Evolutionary conservation across 106 monocot genomes (phyloP).

Genomic region (Dendrobium nobile): DNA sequence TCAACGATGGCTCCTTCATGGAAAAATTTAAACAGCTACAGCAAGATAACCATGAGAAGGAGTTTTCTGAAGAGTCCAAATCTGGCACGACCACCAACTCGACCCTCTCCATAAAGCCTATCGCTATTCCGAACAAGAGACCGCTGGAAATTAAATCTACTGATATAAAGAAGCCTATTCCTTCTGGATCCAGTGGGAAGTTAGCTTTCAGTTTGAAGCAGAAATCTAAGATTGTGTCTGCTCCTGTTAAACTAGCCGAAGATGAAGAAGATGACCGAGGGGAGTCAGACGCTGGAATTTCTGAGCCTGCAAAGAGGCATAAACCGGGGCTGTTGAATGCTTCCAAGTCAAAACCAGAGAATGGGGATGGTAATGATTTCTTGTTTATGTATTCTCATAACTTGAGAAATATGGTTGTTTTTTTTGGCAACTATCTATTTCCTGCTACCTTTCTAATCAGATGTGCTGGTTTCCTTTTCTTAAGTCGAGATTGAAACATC

Average conservation of each 20-base stretch:
- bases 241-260: conserved; percentile 53
- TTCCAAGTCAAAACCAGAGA: conserved; percentile 16
- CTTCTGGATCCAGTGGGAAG: conserved; percentile 44
- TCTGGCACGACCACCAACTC: conserved; percentile 2
- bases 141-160: conserved; percentile 44
- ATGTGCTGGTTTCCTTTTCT: background rate
- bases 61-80: conserved; percentile 6
- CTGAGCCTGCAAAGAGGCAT: conserved; percentile 49
- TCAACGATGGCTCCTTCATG: conserved; percentile 77
- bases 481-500: background rate
- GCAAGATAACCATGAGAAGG: conserved; percentile 37
- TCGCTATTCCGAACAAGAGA: conserved; percentile 39
- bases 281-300: conserved; percentile 16
- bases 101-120: conserved; percentile 16
- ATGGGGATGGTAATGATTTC: conserved; percentile 66
- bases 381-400: background rate
- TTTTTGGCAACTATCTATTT: background rate
- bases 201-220: conserved; percentile 95
- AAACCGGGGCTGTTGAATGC: conserved; percentile 28
- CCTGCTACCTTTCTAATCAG: background rate
- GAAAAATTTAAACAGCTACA: conserved; percentile 66
- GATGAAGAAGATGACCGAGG: conserved; percentile 79
- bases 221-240: conserved; percentile 64
- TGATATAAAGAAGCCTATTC: conserved; percentile 38
- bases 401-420: background rate